Percentiles rank a stretch among this genome's conserved stretches.
phyloP scores from a whole-genome alignment of 2,329 filamentous ascomycete genomes.

The Neurospora crassa region DNA sequence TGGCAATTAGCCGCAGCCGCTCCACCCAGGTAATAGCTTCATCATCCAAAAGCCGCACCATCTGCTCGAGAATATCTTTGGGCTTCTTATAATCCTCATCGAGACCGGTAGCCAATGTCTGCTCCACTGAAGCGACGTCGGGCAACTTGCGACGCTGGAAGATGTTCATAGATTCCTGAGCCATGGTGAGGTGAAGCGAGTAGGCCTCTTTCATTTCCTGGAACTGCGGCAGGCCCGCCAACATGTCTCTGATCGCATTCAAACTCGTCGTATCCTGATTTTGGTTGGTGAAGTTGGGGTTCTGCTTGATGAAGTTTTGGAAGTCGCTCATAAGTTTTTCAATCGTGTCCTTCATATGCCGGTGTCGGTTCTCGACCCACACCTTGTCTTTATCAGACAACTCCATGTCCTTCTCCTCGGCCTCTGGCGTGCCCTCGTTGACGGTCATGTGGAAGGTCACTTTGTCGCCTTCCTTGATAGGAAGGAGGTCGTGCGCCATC shows the following conservation, averaged over 20 bases:
- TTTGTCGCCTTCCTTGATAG: slow-evolving; percentile 81
- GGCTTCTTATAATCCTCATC: slow-evolving; percentile 90
- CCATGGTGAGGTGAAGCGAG: slow-evolving; percentile 91
- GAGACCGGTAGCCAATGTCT: slow-evolving; percentile 81
- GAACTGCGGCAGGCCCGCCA: slow-evolving; percentile 88
- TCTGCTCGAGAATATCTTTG: slow-evolving; percentile 76
- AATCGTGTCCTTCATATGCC: slow-evolving; percentile 97
- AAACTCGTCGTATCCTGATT: slow-evolving; percentile 62
- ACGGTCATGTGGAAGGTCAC: slow-evolving; percentile 73
- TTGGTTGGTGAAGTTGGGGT: slow-evolving; percentile 81
- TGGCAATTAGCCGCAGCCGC: slow-evolving; percentile 71
- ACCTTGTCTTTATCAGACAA: slow-evolving; percentile 85
- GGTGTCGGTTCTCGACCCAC: slow-evolving; percentile 89
- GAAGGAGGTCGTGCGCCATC: slow-evolving; percentile 90
- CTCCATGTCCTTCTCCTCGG: slow-evolving; percentile 83
- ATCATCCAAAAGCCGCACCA: slow-evolving; percentile 83
- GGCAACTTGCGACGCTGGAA: slow-evolving; percentile 79
- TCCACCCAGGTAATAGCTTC: slow-evolving; percentile 62
- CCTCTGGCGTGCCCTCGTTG: slow-evolving; percentile 61
- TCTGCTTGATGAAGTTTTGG: slow-evolving; percentile 79
- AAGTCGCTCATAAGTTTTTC: slow-evolving; percentile 90
- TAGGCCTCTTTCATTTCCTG: slow-evolving; percentile 94
- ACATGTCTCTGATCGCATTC: slow-evolving; percentile 93
- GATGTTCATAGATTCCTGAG: slow-evolving; percentile 90
- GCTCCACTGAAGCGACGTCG: slow-evolving; percentile 81